A percentile compares a stretch with the other conserved stretches of the same genome.
Evolutionary conservation across 768 basidiomycete genomes (phyloP).

Genomic region (Calocera cornea): DNA sequence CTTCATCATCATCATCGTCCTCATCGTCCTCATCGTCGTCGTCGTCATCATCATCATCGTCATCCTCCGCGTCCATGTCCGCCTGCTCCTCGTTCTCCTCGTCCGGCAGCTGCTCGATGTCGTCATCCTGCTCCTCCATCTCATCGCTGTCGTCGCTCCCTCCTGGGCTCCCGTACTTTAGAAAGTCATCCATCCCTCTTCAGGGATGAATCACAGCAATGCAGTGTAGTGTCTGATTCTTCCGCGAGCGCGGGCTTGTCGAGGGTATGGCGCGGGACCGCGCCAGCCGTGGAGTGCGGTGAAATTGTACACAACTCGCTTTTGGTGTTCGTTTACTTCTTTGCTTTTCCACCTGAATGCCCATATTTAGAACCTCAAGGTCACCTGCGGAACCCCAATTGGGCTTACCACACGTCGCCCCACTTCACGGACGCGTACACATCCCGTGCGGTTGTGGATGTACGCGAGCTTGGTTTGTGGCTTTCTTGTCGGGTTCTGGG

Average conservation of each 20-base stretch:
- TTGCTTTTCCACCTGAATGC: too few relatives aligned
- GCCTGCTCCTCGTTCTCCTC: slow-evolving; percentile 23
- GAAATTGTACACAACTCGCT: too few relatives aligned
- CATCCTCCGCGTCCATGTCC: slow-evolving; percentile 15
- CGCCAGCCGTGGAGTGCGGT: too few relatives aligned
- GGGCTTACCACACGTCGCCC: neutral
- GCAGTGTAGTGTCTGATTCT: too few relatives aligned
- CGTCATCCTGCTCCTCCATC: slow-evolving; percentile 43
- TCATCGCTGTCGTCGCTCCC: slow-evolving; percentile 36
- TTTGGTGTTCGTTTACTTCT: too few relatives aligned
- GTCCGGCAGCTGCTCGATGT: slow-evolving; percentile 43
- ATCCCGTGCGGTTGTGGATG: neutral
- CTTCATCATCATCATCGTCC: slow-evolving; percentile 7
- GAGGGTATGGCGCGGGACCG: too few relatives aligned
- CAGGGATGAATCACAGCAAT: neutral
- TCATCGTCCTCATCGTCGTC: slow-evolving; percentile 8
- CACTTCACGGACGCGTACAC: neutral
- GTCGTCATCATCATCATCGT: slow-evolving; percentile 13
- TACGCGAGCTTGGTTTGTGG: neutral
- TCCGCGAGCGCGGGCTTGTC: too few relatives aligned
- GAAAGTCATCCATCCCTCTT: neutral
- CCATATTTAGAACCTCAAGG: too few relatives aligned
- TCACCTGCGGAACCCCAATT: too few relatives aligned
- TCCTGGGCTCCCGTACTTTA: neutral
- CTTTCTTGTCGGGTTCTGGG: too few relatives aligned